These are phyloP conservation scores for Pseudogymnoascus sp. DNA, from an alignment of 2,329 filamentous ascomycete genomes.

Conservation along the genomic window DNA sequence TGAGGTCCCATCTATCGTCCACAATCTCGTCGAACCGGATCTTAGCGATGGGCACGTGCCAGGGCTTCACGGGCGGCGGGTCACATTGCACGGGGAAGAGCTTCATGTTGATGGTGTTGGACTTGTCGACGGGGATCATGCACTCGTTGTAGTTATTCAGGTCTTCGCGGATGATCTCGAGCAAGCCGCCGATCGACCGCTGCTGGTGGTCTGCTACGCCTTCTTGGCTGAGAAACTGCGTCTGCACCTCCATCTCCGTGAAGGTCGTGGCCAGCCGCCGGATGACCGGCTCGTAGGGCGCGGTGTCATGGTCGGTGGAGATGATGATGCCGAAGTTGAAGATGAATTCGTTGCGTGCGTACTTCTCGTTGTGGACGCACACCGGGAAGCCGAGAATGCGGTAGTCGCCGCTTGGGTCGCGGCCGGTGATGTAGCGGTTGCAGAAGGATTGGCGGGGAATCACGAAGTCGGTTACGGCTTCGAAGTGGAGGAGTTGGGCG, in stretches of 20 bases:
- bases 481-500: conserved; percentile 72
- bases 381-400: conserved; percentile 83
- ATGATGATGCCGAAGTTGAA: conserved; percentile 94
- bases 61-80: conserved; percentile 71
- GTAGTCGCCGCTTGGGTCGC: conserved; percentile 61
- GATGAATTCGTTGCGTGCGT: conserved; percentile 91
- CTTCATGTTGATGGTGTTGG: conserved; percentile 94
- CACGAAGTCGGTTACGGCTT: conserved; percentile 81
- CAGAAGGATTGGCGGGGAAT: conserved; percentile 94
- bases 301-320: conserved; percentile 61
- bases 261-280: conserved; percentile 78
- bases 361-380: conserved; percentile 73
- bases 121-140: conserved; percentile 89
- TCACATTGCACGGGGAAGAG: conserved; percentile 76
- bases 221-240: conserved; percentile 63
- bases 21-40: conserved; percentile 58
- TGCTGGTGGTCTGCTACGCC: conserved; percentile 38
- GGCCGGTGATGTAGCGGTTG: conserved; percentile 79
- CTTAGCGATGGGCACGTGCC: conserved; percentile 81
- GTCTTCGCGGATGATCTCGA: conserved; percentile 77
- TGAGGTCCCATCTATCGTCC: conserved; percentile 66
- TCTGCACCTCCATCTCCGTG: conserved; percentile 86
- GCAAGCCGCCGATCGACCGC: conserved; percentile 71
- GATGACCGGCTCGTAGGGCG: conserved; percentile 77
- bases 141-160: conserved; percentile 96